These are phyloP conservation scores for Picochlorum sp. DNA, from an alignment of 139 green algal species.

Conservation along the genomic window DNA sequence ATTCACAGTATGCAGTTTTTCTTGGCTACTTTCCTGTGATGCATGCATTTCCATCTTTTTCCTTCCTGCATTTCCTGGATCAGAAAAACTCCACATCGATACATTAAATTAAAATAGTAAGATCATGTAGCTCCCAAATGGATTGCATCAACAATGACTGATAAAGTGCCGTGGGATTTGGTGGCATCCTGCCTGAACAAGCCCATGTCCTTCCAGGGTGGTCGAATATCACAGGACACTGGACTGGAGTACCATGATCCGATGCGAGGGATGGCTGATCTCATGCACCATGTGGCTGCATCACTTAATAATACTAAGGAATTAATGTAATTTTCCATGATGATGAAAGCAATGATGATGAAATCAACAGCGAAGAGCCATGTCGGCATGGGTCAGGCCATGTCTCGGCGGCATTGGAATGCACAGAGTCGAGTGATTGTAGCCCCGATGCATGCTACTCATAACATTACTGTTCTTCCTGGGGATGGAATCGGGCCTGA, in stretches of 20 bases:
- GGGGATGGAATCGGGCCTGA: constrained; percentile 98
- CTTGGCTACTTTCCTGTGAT: too few relatives aligned
- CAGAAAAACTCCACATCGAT: too few relatives aligned
- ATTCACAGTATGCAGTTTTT: too few relatives aligned
- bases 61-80: too few relatives aligned
- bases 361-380: too few relatives aligned
- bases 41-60: too few relatives aligned
- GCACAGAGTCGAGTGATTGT: not conserved
- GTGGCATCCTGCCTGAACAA: not conserved
- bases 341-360: too few relatives aligned
- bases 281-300: not conserved
- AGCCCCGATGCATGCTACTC: constrained; percentile 15
- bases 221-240: not conserved
- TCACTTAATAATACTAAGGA: too few relatives aligned
- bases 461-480: constrained; percentile 81
- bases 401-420: not conserved
- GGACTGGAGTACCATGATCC: not conserved
- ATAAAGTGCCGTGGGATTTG: not conserved
- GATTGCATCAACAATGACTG: constrained; percentile 1
- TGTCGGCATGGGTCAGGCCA: too few relatives aligned
- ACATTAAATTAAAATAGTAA: too few relatives aligned
- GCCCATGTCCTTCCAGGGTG: not conserved
- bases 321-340: too few relatives aligned
- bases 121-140: constrained; percentile 6
- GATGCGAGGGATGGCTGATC: not conserved